A percentile compares a stretch with the other conserved stretches of the same genome.
Evolutionary conservation across 805 yeast genomes (phyloP).

Genomic region (Sugiyamaella floridensis): DNA sequence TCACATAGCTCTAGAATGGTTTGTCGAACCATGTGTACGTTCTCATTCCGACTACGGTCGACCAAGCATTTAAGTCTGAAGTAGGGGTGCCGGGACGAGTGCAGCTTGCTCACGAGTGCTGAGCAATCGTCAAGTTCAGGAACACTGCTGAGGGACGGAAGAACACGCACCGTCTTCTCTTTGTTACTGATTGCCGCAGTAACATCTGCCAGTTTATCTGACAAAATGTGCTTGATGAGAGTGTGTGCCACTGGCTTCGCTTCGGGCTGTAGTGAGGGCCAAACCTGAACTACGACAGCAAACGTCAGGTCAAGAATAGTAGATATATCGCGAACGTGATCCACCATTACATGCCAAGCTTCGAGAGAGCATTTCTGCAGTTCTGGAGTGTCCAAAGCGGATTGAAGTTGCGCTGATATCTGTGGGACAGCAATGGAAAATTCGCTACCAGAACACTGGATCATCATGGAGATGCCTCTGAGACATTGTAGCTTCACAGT

Average conservation of each 20-base stretch:
- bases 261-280: constrained; percentile 44
- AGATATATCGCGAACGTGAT: constrained; percentile 50
- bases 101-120: background rate
- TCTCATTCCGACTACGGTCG: constrained; percentile 52
- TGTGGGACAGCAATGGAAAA: constrained; percentile 73
- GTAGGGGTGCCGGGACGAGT: background rate
- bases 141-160: background rate
- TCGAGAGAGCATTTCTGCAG: constrained; percentile 55
- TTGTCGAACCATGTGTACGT: constrained; percentile 65
- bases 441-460: constrained; percentile 45
- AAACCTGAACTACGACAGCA: constrained; percentile 65
- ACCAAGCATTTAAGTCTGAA: constrained; percentile 34
- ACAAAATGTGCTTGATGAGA: constrained; percentile 37
- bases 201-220: constrained; percentile 17
- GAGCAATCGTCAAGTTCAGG: background rate
- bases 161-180: background rate
- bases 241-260: constrained; percentile 47
- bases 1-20: constrained; percentile 57
- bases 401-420: constrained; percentile 76
- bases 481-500: constrained; percentile 66
- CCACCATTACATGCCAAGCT: constrained; percentile 61
- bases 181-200: background rate
- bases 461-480: constrained; percentile 64
- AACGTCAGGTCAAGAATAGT: constrained; percentile 68
- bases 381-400: constrained; percentile 58